phyloP scores from a whole-genome alignment of 148 eudicot species.

The Nepenthes mirabilis region DNA sequence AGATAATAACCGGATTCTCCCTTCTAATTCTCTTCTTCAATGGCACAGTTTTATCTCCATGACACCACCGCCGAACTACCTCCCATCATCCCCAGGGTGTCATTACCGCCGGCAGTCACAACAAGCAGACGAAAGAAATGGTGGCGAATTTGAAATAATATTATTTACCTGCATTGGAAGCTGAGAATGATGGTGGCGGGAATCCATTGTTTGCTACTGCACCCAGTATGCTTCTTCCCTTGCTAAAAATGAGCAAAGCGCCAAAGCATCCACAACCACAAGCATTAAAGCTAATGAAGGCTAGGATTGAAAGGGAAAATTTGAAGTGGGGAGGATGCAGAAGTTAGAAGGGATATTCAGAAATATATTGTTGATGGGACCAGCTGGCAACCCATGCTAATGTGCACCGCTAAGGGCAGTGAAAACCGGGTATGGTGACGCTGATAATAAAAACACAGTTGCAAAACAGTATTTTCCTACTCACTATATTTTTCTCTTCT shows the following conservation, averaged over 20 bases:
- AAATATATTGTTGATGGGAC: too few species aligned
- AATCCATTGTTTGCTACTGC: neutral
- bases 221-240: slow-evolving; percentile 18
- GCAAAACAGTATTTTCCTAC: slow-evolving; percentile 18
- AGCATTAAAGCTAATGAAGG: neutral
- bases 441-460: slow-evolving; percentile 2
- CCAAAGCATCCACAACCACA: slow-evolving; percentile 18
- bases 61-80: slow-evolving; percentile 14
- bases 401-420: too few species aligned
- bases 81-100: too few species aligned
- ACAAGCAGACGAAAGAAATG: too few species aligned
- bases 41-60: slow-evolving; percentile 35
- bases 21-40: slow-evolving; percentile 46
- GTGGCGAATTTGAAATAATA: too few species aligned
- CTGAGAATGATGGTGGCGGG: too few species aligned
- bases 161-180: too few species aligned
- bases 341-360: too few species aligned
- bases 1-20: neutral
- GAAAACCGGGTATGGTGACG: too few species aligned
- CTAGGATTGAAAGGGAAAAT: neutral
- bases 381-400: too few species aligned
- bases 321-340: neutral
- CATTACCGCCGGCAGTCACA: too few species aligned
- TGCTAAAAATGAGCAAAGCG: slow-evolving; percentile 25
- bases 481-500: neutral